Evolutionary conservation across 208 protist genomes (phyloP), one percentile per base, ranked within the genome.

Genomic region (Tritrichomonas musculus): DNA sequence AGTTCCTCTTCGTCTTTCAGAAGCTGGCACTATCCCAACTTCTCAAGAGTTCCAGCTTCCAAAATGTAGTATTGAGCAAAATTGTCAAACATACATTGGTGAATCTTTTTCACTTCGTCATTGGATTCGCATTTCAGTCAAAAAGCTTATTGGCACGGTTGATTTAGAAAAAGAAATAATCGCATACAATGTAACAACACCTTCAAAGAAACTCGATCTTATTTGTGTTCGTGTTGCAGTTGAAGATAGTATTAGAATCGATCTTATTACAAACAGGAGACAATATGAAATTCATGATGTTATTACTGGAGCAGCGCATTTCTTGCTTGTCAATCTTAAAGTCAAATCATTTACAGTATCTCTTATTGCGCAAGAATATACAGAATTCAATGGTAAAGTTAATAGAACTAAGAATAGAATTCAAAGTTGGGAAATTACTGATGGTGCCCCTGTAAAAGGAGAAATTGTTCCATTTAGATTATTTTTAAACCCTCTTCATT

Each of bases 391-490:
- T 92, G 80, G 49, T 41, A 64, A 60, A 65, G 8, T 30, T 33
- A 9, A 20, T 39, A 92, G 60, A 65, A 17, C 0, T 39, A 92
- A 64, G 39, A n/a, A 92, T 41, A 33, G 25, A n/a, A 13, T 92
- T 92, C 20, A n/a, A 11, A 60, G 20, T 14, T 92, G 44, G 44
- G n/a, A 92, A 60, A 60, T 92, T 33, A 60, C 50, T 9, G 80
- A 92, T n/a, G 80, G 80, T 0, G 80, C 80, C 11, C 80, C 80
- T n/a, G 50, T 92, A 5, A 92, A 92, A 64, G 80, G 80, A 33
- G 80, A 92, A 60, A 92, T 92, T 4, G 60, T 92, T 60, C 80
- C 80, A 20, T 65, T 92, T n/a, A 25, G 80, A 4, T 11, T 92
- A 5, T 92, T 92, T n/a, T 60, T 92, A 13, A 13, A 30, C 39